Evolutionary conservation across 208 protist species (phyloP).

Genomic region (Wallacemonas sp.): DNA sequence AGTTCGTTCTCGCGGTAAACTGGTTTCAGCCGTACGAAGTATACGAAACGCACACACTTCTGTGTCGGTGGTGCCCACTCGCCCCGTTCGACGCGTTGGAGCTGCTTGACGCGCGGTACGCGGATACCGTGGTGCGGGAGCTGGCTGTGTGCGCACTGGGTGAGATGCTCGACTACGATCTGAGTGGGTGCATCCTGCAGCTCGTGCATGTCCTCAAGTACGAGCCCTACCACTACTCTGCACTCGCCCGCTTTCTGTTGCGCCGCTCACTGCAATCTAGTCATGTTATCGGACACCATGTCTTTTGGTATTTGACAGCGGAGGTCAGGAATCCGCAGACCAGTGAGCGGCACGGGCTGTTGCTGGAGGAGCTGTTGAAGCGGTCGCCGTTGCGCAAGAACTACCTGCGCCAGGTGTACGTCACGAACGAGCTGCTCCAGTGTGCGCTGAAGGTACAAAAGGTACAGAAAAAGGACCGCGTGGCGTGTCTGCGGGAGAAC

Average conservation of each 20-base stretch:
- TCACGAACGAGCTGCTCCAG: slow-evolving; percentile 58
- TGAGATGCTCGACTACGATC: slow-evolving; percentile 66
- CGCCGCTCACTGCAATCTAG: slow-evolving; percentile 63
- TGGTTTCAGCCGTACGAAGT: slow-evolving; percentile 72
- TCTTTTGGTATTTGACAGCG: slow-evolving; percentile 90
- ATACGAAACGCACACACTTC: slow-evolving; percentile 53
- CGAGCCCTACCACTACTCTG: slow-evolving; percentile 81
- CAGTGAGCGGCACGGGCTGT: slow-evolving; percentile 75
- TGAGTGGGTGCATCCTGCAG: slow-evolving; percentile 80
- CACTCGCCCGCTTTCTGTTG: slow-evolving; percentile 73
- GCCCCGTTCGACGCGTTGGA: slow-evolving; percentile 75
- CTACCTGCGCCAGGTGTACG: slow-evolving; percentile 62
- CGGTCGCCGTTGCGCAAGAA: slow-evolving; percentile 50
- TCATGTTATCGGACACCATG: slow-evolving; percentile 75
- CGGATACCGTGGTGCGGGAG: slow-evolving; percentile 65
- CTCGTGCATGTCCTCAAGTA: slow-evolving; percentile 89
- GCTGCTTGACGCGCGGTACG: slow-evolving; percentile 74
- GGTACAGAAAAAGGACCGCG: slow-evolving; percentile 53
- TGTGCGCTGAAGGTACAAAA: slow-evolving; percentile 57
- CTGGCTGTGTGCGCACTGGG: slow-evolving; percentile 68
- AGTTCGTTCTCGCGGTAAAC: slow-evolving; percentile 71
- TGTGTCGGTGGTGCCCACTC: slow-evolving; percentile 50
- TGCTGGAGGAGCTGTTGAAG: slow-evolving; percentile 83
- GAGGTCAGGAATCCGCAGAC: slow-evolving; percentile 76
- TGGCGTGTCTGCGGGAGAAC: slow-evolving; percentile 38